Conservation (phyloP, 352 stramenopile genomes). For the Pythium myriotylum region DNA sequence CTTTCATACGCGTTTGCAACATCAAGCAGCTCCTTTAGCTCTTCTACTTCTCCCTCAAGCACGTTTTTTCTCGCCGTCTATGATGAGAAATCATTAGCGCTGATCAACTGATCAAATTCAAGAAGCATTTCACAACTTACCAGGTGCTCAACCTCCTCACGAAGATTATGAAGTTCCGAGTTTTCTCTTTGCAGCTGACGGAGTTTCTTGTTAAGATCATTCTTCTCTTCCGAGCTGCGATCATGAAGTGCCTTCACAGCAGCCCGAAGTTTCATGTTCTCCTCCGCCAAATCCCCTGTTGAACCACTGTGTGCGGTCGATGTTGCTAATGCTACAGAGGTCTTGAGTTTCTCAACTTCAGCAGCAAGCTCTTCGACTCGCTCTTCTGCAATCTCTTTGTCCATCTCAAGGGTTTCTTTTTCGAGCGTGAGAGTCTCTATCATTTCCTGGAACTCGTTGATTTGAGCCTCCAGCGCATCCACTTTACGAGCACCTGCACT, state of each 20-base stretch:
- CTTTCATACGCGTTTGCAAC: slow-evolving; percentile 85
- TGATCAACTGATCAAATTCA: background rate
- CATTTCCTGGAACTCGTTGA: slow-evolving; percentile 79
- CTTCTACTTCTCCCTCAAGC: slow-evolving; percentile 69
- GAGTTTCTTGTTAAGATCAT: slow-evolving; percentile 79
- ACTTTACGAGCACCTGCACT: slow-evolving; percentile 69
- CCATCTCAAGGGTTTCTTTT: slow-evolving; percentile 88
- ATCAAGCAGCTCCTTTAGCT: slow-evolving; percentile 88
- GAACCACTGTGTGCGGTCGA: slow-evolving; percentile 37
- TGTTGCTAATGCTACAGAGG: slow-evolving; percentile 51
- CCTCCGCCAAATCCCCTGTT: slow-evolving; percentile 54
- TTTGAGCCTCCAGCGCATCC: slow-evolving; percentile 63
- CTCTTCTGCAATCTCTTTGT: slow-evolving; percentile 89
- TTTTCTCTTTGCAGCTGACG: slow-evolving; percentile 75
- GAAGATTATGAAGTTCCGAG: slow-evolving; percentile 58
- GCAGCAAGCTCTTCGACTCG: slow-evolving; percentile 70
- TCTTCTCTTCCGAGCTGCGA: slow-evolving; percentile 77
- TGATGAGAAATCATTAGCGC: background rate
- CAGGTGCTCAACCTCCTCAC: slow-evolving; percentile 75
- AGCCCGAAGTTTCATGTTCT: slow-evolving; percentile 83
- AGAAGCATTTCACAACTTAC: slow-evolving; percentile 31
- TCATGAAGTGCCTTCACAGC: slow-evolving; percentile 86
- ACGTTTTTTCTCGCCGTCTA: slow-evolving; percentile 58
- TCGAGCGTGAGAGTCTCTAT: slow-evolving; percentile 86
- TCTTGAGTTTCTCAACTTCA: slow-evolving; percentile 78